Base-by-base conservation (phyloP, 495 filamentous ascomycete species). In the Elasticomyces elasticus region DNA sequence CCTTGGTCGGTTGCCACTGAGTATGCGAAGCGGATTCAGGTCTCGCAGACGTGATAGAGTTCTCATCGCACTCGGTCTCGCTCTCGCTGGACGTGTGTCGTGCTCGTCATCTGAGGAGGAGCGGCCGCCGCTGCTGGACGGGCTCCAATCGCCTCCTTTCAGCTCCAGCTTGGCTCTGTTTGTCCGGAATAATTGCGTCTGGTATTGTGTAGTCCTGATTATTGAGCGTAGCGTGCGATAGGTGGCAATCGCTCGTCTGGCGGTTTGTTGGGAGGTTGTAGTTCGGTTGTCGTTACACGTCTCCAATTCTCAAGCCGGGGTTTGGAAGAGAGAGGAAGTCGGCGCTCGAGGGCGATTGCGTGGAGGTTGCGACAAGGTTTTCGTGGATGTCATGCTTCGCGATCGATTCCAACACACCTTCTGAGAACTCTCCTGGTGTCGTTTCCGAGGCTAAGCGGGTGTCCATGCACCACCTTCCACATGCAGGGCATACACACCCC, bases 1-100 rank as follows among this genome's bases (percentile, higher is more conserved):
- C 42, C 51, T 48, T 55, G 66, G 59, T 40, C 58, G 48, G 17
- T 17, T 49, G 45, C 59, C 55, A 15, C 59, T 58, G 17, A 58
- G 52, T 15, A 60, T 11, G 17, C 54, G 57, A 33, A 58, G 48
- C 5, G 59, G 59, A 35, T 62, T 59, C 26, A 62, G 53, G 25
- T 55, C 52, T 24, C 52, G 59, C 43, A 57, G 49, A 20, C 54
- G 52, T 27, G 58, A 48, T n/a, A 56, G n/a, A 7, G 24, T 25
- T 26, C 31, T 52, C 55, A 58, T 58, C 22, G 35, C 50, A 43
- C 37, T 22, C 42, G 20, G 2, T 23, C 53, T 58, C 22, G 35
- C 50, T 52, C 37, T 22, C 42, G 20, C 5, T 23, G 19, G 13
- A 40, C 35, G 35, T 12, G 7, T 33, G 30, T 33, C 7, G 30